Percentiles rank a stretch among this genome's conserved stretches.
Conservation (phyloP, 805 yeast genomes). For the Vanderwaltozyma yarrowii region DNA sequence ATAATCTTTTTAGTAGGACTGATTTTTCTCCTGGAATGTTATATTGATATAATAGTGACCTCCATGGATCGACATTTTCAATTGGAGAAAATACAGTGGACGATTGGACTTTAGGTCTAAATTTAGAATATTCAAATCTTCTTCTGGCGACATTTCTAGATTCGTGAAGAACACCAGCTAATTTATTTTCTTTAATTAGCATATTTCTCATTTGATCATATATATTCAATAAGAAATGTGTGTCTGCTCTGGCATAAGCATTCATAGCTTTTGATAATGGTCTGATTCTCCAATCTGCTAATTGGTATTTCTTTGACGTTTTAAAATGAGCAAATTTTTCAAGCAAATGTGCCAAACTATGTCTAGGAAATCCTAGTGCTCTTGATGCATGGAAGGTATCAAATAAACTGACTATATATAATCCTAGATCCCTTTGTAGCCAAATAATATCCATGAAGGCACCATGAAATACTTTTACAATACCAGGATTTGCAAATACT, state of each 20-base stretch:
- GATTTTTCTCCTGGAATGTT: conserved; percentile 47
- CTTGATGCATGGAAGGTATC: conserved; percentile 90
- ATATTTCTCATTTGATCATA: conserved; percentile 63
- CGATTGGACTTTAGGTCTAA: conserved; percentile 33
- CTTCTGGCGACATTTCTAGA: conserved; percentile 73
- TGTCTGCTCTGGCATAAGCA: conserved; percentile 88
- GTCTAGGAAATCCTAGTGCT: conserved; percentile 67
- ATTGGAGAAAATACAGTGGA: conserved; percentile 39
- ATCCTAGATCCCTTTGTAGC: conserved; percentile 91
- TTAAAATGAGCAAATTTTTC: conserved; percentile 73
- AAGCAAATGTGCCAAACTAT: conserved; percentile 73
- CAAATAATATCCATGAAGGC: conserved; percentile 95
- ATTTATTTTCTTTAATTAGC: conserved; percentile 40
- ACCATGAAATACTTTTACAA: conserved; percentile 89
- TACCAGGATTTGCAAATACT: conserved; percentile 70
- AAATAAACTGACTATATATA: conserved; percentile 79
- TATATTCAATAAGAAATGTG: conserved; percentile 79
- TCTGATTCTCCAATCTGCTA: conserved; percentile 93
- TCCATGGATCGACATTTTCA: conserved; percentile 59
- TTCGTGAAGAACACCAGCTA: conserved; percentile 56
- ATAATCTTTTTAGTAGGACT: conserved; percentile 49
- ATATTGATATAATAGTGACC: conserved; percentile 48
- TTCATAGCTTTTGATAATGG: conserved; percentile 71
- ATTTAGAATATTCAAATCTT: conserved; percentile 72
- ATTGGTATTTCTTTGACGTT: conserved; percentile 88